phyloP scores from a whole-genome alignment of 176 grass and related monocot genomes.

The Eragrostis nindensis region DNA sequence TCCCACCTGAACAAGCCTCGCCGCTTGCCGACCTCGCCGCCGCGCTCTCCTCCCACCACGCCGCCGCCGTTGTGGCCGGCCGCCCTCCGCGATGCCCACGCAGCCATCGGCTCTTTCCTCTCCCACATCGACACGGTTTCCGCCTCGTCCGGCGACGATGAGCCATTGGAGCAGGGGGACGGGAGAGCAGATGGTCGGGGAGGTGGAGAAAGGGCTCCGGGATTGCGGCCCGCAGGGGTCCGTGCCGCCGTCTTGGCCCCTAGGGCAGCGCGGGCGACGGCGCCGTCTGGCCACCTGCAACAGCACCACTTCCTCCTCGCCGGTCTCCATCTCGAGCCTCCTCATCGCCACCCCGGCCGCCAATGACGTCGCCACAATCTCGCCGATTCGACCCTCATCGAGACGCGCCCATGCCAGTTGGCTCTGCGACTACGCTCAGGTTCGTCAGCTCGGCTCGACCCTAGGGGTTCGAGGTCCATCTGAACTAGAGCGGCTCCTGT shows the following conservation, averaged over 20 bases:
- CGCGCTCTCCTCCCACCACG: slow-evolving; percentile 24
- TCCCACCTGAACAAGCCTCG: slow-evolving; percentile 9
- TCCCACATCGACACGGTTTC: background rate
- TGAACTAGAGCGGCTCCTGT: too few species aligned
- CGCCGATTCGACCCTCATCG: too few species aligned
- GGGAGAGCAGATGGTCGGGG: slow-evolving; percentile 28
- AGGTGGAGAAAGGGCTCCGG: slow-evolving; percentile 34
- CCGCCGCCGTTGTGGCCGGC: slow-evolving; percentile 33
- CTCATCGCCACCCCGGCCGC: too few species aligned
- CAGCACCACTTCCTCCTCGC: too few species aligned
- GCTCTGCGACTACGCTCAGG: too few species aligned
- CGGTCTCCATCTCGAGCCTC: too few species aligned
- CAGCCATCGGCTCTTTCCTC: slow-evolving; percentile 45
- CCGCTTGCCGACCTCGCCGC: slow-evolving; percentile 20
- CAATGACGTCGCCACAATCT: too few species aligned
- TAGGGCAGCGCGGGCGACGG: slow-evolving; percentile 24
- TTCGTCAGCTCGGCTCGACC: too few species aligned
- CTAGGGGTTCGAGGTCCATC: too few species aligned
- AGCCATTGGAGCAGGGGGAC: background rate
- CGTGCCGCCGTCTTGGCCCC: slow-evolving; percentile 38
- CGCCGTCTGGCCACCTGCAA: too few species aligned
- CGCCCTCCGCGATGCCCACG: slow-evolving; percentile 40
- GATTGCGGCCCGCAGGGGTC: slow-evolving; percentile 32
- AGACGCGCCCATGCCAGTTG: too few species aligned
- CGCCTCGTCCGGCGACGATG: slow-evolving; percentile 2